phyloP scores from a whole-genome alignment of 2,329 filamentous ascomycete species.

The Sarocladiaceae sp. region DNA sequence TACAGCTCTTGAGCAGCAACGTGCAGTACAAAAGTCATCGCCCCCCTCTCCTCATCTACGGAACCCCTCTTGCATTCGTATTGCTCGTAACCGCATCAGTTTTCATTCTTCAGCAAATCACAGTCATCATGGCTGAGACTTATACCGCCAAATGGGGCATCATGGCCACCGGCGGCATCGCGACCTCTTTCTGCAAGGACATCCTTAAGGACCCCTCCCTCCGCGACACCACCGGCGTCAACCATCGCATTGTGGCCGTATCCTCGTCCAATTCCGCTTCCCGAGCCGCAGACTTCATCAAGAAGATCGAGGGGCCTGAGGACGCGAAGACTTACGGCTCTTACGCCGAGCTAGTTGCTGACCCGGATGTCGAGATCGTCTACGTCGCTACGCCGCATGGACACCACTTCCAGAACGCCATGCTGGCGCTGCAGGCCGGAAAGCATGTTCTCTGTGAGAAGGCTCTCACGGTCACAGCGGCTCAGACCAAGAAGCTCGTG shows the following conservation, averaged over 20 bases:
- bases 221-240: slow-evolving; percentile 67
- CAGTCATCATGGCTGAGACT: slow-evolving; percentile 32
- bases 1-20: background rate
- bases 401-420: slow-evolving; percentile 88
- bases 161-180: slow-evolving; percentile 57
- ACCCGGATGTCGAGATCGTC: slow-evolving; percentile 76
- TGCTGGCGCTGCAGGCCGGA: slow-evolving; percentile 76
- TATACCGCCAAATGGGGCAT: slow-evolving; percentile 56
- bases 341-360: slow-evolving; percentile 75
- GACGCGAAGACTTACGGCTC: slow-evolving; percentile 71
- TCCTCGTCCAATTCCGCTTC: slow-evolving; percentile 71
- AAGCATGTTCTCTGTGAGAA: slow-evolving; percentile 93
- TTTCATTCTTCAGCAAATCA: too few relatives aligned
- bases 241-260: slow-evolving; percentile 73
- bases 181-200: slow-evolving; percentile 67
- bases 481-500: slow-evolving; percentile 68
- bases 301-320: slow-evolving; percentile 63
- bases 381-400: slow-evolving; percentile 90
- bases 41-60: background rate
- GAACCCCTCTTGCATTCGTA: too few relatives aligned
- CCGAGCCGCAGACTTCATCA: slow-evolving; percentile 69
- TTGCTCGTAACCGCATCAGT: background rate
- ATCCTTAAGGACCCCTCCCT: slow-evolving; percentile 68
- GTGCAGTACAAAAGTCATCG: background rate
- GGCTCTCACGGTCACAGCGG: slow-evolving; percentile 78